Base-by-base conservation (phyloP, 345 rosid genomes). In the Gossypium herbaceum region DNA sequence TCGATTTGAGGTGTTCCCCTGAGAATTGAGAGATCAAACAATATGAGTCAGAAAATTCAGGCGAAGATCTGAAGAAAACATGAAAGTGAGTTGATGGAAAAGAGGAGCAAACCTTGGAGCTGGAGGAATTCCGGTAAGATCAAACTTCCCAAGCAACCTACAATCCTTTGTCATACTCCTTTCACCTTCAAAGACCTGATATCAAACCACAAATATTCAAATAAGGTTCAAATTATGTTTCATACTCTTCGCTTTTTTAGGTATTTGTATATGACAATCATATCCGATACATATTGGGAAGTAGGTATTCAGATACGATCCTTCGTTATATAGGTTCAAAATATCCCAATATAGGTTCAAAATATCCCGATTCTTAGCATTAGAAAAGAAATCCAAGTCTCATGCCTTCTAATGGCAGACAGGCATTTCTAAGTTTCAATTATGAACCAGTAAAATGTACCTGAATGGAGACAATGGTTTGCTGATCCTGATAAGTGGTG, bases 1-100 rank as follows among this genome's bases (percentile, higher is more conserved):
- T 94, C 98, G 67, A 94, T 94, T 82, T 94, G 98, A 44, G 98
- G 98, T 60, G 97, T 92, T 45, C 98, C 98, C 82, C 98, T 89
- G 91, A 73, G 67, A 51, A 77, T n/a, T 20, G 56, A 76, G 48
- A 9, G 7, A 73, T 27, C 25, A 54, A 76, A 64, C 16, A 12
- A 8, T 71, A 19, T 11, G 72, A n/a, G 72, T 58, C 4, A 16
- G 1, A 61, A 48, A 56, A 17, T 50, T 12, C 15, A 22, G 17
- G 57, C 19, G 19, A 73, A 10, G 29, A 50, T 16, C 2, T 51
- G 12, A 1, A 52, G 61, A 48, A 11, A 62, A 22, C 27, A 56
- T 3, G 12, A 43, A 9, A 16, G 41, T 57, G 51, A 54, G 6
- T 17, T 10, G 0, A 66, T 52, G 34, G 24, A 20, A 15, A 16